Evolutionary conservation across 371 early-diverging fungal genomes (phyloP), one percentile per base, ranked within the genome.

Genomic region (Mycotypha africana): DNA sequence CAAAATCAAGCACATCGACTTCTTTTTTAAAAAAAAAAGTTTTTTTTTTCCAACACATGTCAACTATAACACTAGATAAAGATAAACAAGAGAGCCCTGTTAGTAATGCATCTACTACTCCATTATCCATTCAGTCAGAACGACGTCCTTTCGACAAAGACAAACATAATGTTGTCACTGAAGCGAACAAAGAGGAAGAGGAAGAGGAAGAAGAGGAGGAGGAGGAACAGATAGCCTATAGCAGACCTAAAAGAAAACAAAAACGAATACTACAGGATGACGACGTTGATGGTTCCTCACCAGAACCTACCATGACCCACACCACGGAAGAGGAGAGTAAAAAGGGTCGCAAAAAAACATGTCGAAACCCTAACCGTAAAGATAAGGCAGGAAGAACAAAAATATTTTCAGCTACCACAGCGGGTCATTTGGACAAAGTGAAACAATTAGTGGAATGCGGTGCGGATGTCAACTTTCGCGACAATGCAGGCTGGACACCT

Each of bases 401-500:
- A 21, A 35, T 81, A 15, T 79, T 81, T 58, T 59, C 61, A 31
- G 74, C 63, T 31, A 76, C 78, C 1, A 70, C 73, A 6, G 58
- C 68, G 11, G 78, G 76, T 3, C 62, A 79, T 39, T 39, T 78
- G 10, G 68, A 72, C 28, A 62, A 57, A 28, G 74, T 77, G 10
- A 70, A 66, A 33, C 63, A 67, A 38, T 40, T 72, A 4, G 56
- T 81, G 11, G 61, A 56, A 12, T 64, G 56, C 3, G 77, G 77
- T 12, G 82, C 82, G 6, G 56, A 78, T 49, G 77, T 79, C 22
- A 77, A 80, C 42, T 56, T 65, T 41, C 67, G 68, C 21, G 86
- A 86, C 35, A 67, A 84, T 57, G 84, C 81, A 17, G 82, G 82
- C 11, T 78, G 81, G 74, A 78, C 80, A 2, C 79, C 84, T 2